A percentile compares a stretch with the other conserved stretches of the same genome.
Evolutionary conservation across 106 monocot genomes (phyloP).

Genomic region (Amphibolis antarctica): DNA sequence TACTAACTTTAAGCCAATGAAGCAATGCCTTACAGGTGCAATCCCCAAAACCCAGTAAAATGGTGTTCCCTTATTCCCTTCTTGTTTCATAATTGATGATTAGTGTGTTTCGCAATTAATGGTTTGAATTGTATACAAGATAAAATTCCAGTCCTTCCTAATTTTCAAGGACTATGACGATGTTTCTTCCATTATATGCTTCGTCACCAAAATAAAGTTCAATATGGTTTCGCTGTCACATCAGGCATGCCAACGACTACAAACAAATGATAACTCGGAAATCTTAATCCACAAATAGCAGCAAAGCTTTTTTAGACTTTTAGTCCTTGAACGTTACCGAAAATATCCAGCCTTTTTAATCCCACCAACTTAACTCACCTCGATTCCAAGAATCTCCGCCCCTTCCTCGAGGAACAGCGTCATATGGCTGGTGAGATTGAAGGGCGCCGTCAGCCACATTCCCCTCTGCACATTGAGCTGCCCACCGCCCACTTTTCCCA

Average conservation of each 20-base stretch:
- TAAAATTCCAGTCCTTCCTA: too few relatives aligned
- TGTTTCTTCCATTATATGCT: too few relatives aligned
- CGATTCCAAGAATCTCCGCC: conserved; percentile 43
- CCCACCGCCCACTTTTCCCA: conserved; percentile 35
- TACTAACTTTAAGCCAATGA: too few relatives aligned
- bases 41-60: too few relatives aligned
- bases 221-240: too few relatives aligned
- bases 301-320: background rate
- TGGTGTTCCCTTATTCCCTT: too few relatives aligned
- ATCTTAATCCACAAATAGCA: background rate
- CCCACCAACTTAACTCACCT: conserved; percentile 24
- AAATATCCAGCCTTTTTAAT: background rate
- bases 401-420: conserved; percentile 69
- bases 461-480: conserved; percentile 56
- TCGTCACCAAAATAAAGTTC: too few relatives aligned
- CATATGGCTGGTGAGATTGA: conserved; percentile 72
- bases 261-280: background rate
- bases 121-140: too few relatives aligned
- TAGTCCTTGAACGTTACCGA: background rate
- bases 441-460: conserved; percentile 58
- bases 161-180: too few relatives aligned
- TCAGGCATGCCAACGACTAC: background rate
- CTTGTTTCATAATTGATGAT: too few relatives aligned
- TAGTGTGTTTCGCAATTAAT: too few relatives aligned
- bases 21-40: too few relatives aligned